A percentile compares a stretch with the other conserved stretches of the same genome.
These are phyloP conservation scores for Sugiyamaella boreocaroliniensis DNA, from an alignment of 805 yeast genomes.

Conservation along the genomic window DNA sequence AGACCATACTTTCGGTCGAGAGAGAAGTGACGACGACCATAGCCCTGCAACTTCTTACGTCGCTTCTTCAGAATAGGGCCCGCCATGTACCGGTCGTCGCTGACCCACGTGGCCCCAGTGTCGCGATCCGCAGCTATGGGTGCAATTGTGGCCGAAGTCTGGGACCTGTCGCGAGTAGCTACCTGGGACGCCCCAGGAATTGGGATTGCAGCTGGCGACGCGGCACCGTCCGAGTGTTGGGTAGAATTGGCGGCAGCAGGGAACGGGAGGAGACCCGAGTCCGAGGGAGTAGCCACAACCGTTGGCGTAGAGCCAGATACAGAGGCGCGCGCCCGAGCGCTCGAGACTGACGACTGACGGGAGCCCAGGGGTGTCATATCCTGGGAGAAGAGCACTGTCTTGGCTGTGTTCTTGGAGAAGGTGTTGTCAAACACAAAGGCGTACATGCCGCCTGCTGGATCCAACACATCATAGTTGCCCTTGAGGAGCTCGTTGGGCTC, in stretches of 20 bases:
- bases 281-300: not conserved
- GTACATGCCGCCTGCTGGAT: constrained; percentile 53
- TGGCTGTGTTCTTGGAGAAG: constrained; percentile 76
- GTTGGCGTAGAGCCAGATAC: not conserved
- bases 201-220: not conserved
- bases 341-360: not conserved
- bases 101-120: constrained; percentile 13
- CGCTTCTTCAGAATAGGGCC: constrained; percentile 75
- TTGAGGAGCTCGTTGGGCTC: constrained; percentile 54
- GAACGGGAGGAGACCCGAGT: not conserved
- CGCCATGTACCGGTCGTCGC: constrained; percentile 46
- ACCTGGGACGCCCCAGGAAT: not conserved
- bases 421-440: constrained; percentile 93
- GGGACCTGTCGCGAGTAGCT: not conserved
- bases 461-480: constrained; percentile 52
- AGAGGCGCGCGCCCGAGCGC: not conserved
- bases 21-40: constrained; percentile 74
- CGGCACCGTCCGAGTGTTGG: not conserved
- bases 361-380: constrained; percentile 16
- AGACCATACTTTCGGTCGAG: constrained; percentile 78
- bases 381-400: constrained; percentile 66
- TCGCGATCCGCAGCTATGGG: not conserved
- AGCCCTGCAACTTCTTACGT: constrained; percentile 80
- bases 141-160: not conserved
- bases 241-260: not conserved